Percentiles rank a stretch among this genome's conserved stretches.
Conservation (phyloP, 345 rosid species). For the Alliaria petiolata region DNA sequence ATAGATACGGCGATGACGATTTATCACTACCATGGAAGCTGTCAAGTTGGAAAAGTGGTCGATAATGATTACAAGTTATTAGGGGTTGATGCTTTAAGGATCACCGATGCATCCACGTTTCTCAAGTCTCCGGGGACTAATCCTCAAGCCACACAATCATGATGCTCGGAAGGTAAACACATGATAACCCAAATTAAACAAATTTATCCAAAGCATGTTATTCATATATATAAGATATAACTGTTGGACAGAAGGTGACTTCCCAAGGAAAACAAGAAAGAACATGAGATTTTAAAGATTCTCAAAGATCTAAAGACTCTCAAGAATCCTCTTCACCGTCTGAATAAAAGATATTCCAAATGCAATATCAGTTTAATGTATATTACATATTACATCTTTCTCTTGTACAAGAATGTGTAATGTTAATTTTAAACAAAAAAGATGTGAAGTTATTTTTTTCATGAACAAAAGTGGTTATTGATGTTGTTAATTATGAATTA, state of each 20-base stretch:
- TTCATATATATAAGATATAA: not conserved
- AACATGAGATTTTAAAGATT: not conserved
- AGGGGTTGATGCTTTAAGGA: slow-evolving; percentile 45
- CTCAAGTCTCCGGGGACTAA: slow-evolving; percentile 53
- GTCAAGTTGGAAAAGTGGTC: slow-evolving; percentile 53
- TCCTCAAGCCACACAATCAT: slow-evolving; percentile 60
- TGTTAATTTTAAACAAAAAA: not conserved
- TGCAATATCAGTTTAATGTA: not conserved
- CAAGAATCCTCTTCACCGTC: not conserved
- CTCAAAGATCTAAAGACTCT: too few species aligned
- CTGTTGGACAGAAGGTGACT: too few species aligned
- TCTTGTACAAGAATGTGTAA: not conserved
- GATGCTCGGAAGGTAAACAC: slow-evolving; percentile 71
- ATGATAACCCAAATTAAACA: not conserved
- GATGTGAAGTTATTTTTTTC: not conserved
- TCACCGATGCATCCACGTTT: slow-evolving; percentile 60
- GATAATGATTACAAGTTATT: slow-evolving; percentile 44
- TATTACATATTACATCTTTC: not conserved
- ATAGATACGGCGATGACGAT: slow-evolving; percentile 51
- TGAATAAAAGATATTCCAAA: not conserved
- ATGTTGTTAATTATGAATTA: not conserved
- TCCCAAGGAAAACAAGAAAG: not conserved
- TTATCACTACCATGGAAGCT: slow-evolving; percentile 73
- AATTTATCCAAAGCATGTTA: not conserved
- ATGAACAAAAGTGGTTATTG: not conserved